Evolutionary conservation across 345 rosid species (phyloP), one percentile per base, ranked within the genome.

Genomic region (Rhizophora apiculata): DNA sequence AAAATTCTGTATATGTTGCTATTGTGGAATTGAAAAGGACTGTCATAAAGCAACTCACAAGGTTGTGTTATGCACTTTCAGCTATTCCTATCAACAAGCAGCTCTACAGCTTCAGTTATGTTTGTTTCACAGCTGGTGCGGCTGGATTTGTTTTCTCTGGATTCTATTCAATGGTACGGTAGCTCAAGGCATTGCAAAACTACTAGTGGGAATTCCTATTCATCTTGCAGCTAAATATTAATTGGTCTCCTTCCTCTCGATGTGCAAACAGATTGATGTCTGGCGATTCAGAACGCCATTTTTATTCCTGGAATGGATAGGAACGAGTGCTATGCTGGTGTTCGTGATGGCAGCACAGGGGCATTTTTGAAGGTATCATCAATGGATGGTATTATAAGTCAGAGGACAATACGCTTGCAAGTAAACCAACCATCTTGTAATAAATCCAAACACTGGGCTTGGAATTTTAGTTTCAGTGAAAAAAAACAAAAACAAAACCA

Each of bases 81-180:
- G 93, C 88, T 26, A 86, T 86, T 82, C 93, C 93, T 18, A 80
- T 88, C 61, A 88, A 88, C 81, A 88, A 86, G 69, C 88, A 88
- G 68, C 88, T 88, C 16, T 85, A 88, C 72, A 85, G 85, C 80
- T 70, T 88, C 72, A 85, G 93, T 74, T 85, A 88, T 60, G 83
- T 84, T 30, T 84, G 88, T 58, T 80, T 85, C 82, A 88, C 89
- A 48, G 88, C 84, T 1, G 90, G 90, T 30, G 88, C 86, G 0
- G 90, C 90, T 2, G 88, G 87, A 64, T 59, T 84, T 55, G 85
- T 86, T 2, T 86, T 88, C 73, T 88, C 90, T 6, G 88, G 77
- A 43, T 79, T 88, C 48, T 88, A 86, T 61, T 15, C 80, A 22
- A 72, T 86, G 90, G 90, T 86, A 82, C 30, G n/a, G 57, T 11